Conservation (phyloP, 2,329 filamentous ascomycete genomes). For the Plenodomus biglobosus region DNA sequence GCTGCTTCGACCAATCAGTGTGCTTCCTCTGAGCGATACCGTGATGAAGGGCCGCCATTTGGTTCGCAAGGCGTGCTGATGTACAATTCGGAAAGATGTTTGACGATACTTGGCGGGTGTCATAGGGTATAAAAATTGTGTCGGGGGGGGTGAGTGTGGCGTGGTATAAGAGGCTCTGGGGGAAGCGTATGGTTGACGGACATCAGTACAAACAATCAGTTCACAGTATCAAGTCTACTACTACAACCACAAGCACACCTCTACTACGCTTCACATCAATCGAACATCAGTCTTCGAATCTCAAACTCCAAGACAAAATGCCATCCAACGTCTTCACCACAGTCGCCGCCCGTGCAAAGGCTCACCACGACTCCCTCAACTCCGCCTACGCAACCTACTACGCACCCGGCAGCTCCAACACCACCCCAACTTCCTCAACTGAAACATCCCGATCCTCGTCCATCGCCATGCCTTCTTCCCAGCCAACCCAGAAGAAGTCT, state of each 20-base stretch:
- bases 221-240: slow-evolving; percentile 3
- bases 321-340: slow-evolving; percentile 27
- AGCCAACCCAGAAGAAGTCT: slow-evolving; percentile 12
- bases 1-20: slow-evolving; percentile 10
- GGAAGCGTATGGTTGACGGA: slow-evolving; percentile 2
- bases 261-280: not conserved
- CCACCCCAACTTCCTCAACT: slow-evolving; percentile 9
- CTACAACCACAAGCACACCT: not conserved
- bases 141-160: not conserved
- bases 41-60: slow-evolving; percentile 3
- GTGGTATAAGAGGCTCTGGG: slow-evolving; percentile 14
- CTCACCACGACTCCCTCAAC: slow-evolving; percentile 36
- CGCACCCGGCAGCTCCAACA: slow-evolving; percentile 10
- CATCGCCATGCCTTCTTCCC: slow-evolving; percentile 10
- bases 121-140: slow-evolving; percentile 4
- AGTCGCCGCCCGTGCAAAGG: slow-evolving; percentile 26
- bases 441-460: slow-evolving; percentile 22
- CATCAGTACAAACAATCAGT: slow-evolving; percentile 13
- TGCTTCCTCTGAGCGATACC: not conserved
- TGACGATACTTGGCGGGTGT: slow-evolving; percentile 20
- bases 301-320: slow-evolving; percentile 20
- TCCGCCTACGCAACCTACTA: slow-evolving; percentile 31
- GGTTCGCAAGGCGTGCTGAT: slow-evolving; percentile 14
- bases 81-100: slow-evolving; percentile 6
- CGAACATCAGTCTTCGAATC: slow-evolving; percentile 4